Evolutionary conservation across 805 yeast genomes (phyloP), one percentile per base, ranked within the genome.

Genomic region (Yamadazyma phyllophila): DNA sequence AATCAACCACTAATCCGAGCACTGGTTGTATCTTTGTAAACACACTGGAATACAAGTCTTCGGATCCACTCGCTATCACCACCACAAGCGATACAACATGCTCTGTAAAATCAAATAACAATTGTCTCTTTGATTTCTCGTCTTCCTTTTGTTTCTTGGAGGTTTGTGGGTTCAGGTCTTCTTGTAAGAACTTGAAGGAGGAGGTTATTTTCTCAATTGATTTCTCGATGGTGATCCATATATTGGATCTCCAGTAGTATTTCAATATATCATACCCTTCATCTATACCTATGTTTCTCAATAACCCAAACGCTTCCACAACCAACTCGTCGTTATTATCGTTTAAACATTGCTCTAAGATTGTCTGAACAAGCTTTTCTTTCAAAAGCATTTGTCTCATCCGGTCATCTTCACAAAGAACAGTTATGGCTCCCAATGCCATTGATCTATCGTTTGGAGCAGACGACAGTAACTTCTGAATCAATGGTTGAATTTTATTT

Each of bases 221-320:
- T 4, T 61, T 51, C 39, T 74, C 77, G 34, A 89, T 73, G 24
- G 77, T 66, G 0, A 77, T 71, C 86, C 96, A 83, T 35, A 92
- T 80, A 50, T 85, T 81, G 13, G 81, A 80, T 59, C 97, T 78
- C 87, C 95, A 85, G 44, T 87, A 62, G 61, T 78, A 80, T 15
- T 80, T 77, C 24, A 89, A 81, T 31, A 88, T 77, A 51, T 88
- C 96, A 55, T 88, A 83, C 15, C 97, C 97, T 65, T 90, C 96
- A 58, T 88, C 96, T 43, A 88, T 73, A 2, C 85, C 83, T 45
- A 92, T 59, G 59, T 86, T 89, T 60, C 96, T 77, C 51, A 94
- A 67, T 17, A 92, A 69, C 1, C 96, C 97, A 55, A 81, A 83
- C 1, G 92, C 74, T 56, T 86, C 95, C 15, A 86, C 85, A 14